These are phyloP conservation scores for Suhomyces bolitotheri DNA, from an alignment of 1,139 yeast species.

Conservation along the genomic window DNA sequence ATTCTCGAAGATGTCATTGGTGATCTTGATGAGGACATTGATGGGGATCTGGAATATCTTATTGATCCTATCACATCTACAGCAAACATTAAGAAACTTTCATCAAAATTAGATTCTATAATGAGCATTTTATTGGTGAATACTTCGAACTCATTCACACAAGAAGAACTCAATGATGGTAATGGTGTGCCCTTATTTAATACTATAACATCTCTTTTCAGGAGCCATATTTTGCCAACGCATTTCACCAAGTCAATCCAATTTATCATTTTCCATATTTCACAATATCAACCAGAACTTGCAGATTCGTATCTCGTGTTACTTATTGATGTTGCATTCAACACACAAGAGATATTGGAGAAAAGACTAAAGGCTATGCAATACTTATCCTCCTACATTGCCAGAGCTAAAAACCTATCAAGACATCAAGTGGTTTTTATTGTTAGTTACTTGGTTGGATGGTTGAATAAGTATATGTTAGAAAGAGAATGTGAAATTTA, in stretches of 20 bases:
- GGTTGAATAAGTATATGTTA: constrained; percentile 77
- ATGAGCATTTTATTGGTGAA: constrained; percentile 55
- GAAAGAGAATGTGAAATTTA: constrained; percentile 83
- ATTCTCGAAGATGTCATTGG: constrained; percentile 21
- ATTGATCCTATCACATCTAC: constrained; percentile 48
- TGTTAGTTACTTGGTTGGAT: constrained; percentile 72
- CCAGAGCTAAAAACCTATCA: constrained; percentile 77
- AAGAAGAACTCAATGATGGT: constrained; percentile 55
- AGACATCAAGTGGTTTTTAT: constrained; percentile 76
- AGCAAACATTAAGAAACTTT: constrained; percentile 53
- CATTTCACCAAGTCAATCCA: constrained; percentile 91
- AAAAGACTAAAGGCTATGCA: constrained; percentile 87
- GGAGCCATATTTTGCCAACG: constrained; percentile 83
- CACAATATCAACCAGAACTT: constrained; percentile 80
- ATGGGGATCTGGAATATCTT: constrained; percentile 44
- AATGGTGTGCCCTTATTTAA: constrained; percentile 75
- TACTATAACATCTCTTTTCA: constrained; percentile 73
- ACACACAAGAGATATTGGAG: constrained; percentile 64
- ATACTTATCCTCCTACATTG: constrained; percentile 86
- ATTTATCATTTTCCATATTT: constrained; percentile 74
- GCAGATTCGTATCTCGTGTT: constrained; percentile 84
- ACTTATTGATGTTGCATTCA: constrained; percentile 79
- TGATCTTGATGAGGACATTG: constrained; percentile 25
- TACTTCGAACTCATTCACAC: constrained; percentile 51
- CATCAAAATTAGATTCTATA: constrained; percentile 69